Conservation (phyloP, 139 green algal genomes). For the Gonium pectorale region DNA sequence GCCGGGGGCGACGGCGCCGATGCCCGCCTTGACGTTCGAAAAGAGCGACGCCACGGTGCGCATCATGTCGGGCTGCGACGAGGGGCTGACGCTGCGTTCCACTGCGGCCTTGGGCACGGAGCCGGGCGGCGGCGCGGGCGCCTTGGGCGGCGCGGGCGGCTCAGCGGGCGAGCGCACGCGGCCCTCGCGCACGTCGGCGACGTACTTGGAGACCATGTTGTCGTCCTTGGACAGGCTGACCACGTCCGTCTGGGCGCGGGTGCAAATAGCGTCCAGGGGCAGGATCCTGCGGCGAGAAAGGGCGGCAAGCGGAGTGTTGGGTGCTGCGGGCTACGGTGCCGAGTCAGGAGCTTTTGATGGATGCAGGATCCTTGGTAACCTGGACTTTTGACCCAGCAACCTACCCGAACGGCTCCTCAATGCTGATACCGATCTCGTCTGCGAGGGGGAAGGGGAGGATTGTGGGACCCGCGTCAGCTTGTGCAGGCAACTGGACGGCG, state of each 20-base stretch:
- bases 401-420: slow-evolving; percentile 47
- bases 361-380: too few relatives aligned
- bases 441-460: too few relatives aligned
- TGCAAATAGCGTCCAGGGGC: slow-evolving; percentile 40
- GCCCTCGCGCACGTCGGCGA: slow-evolving; percentile 12
- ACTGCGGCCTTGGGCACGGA: not conserved
- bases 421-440: slow-evolving; percentile 41
- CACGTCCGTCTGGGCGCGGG: slow-evolving; percentile 38
- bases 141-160: not conserved
- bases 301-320: too few relatives aligned
- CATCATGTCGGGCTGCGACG: not conserved
- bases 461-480: too few relatives aligned
- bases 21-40: slow-evolving; percentile 5
- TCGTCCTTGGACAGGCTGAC: slow-evolving; percentile 25
- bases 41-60: not conserved
- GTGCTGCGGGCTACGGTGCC: too few relatives aligned
- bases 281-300: slow-evolving; percentile 23
- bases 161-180: not conserved
- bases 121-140: not conserved
- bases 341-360: too few relatives aligned
- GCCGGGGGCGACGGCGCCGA: slow-evolving; percentile 20
- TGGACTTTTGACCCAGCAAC: not conserved
- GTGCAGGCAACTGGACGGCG: too few relatives aligned
- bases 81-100: not conserved
- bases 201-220: not conserved